A percentile compares a stretch with the other conserved stretches of the same genome.
These are phyloP conservation scores for Wallacemonas collosoma DNA, from an alignment of 208 protist genomes.

Conservation along the genomic window DNA sequence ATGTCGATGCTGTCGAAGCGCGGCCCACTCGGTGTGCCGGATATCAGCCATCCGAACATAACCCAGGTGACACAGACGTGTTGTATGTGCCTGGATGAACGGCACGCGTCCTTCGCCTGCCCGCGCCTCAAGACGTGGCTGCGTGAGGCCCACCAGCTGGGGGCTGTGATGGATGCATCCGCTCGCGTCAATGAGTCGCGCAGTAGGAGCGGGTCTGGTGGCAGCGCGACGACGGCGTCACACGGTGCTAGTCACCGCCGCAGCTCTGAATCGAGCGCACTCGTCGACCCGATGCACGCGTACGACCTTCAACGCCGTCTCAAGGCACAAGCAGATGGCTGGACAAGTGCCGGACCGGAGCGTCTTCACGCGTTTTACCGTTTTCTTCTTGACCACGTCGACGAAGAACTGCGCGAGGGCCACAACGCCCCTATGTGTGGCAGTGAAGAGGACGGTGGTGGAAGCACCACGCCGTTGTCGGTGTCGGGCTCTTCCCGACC, in stretches of 20 bases:
- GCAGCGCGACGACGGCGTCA: too few species aligned
- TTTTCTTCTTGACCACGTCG: constrained; percentile 62
- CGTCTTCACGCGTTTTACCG: constrained; percentile 81
- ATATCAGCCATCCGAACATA: constrained; percentile 73
- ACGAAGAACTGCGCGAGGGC: constrained; percentile 28
- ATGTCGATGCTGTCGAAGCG: constrained; percentile 52
- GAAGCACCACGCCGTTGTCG: background rate
- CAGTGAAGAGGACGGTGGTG: constrained; percentile 9
- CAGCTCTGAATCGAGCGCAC: background rate
- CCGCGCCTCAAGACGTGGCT: constrained; percentile 70
- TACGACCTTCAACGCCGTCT: constrained; percentile 38
- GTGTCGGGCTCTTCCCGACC: background rate
- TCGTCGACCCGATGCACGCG: constrained; percentile 22
- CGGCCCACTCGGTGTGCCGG: constrained; percentile 24
- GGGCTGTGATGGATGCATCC: background rate
- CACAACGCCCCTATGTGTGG: background rate
- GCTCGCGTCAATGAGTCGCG: background rate
- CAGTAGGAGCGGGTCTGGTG: too few species aligned
- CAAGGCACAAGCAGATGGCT: constrained; percentile 79
- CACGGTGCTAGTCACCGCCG: background rate
- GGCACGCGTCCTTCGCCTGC: constrained; percentile 76
- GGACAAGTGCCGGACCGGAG: constrained; percentile 80
- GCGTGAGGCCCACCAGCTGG: constrained; percentile 40
- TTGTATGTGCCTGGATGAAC: constrained; percentile 89
- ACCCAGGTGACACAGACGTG: constrained; percentile 84